A percentile compares a stretch with the other conserved stretches of the same genome.
These are phyloP conservation scores for Mycosphaerelloides madeirae DNA, from an alignment of 2,329 filamentous ascomycete species.

Conservation along the genomic window DNA sequence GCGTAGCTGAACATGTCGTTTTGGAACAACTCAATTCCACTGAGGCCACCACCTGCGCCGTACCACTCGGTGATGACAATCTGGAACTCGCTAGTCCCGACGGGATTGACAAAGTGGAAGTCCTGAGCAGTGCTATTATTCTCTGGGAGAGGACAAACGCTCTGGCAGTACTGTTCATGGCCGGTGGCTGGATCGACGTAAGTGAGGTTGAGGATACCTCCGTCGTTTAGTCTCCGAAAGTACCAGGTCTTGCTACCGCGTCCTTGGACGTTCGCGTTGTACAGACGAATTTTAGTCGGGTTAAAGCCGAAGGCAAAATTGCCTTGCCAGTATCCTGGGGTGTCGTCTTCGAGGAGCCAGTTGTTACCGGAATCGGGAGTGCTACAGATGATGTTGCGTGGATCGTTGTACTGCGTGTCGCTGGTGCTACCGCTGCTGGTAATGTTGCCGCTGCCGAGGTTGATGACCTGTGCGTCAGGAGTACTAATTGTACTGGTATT, in stretches of 20 bases:
- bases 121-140: constrained; percentile 72
- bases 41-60: constrained; percentile 75
- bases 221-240: constrained; percentile 77
- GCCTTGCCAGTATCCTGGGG: constrained; percentile 77
- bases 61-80: constrained; percentile 86
- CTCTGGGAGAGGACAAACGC: constrained; percentile 73
- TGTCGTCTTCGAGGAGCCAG: constrained; percentile 74
- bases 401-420: constrained; percentile 55
- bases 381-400: constrained; percentile 78
- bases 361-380: constrained; percentile 65
- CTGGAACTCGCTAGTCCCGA: constrained; percentile 83
- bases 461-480: constrained; percentile 71
- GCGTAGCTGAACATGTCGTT: constrained; percentile 69
- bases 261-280: constrained; percentile 75
- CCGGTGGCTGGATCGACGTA: constrained; percentile 69
- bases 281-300: constrained; percentile 80
- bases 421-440: constrained; percentile 60
- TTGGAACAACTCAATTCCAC: constrained; percentile 81
- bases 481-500: constrained; percentile 67
- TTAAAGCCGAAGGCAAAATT: constrained; percentile 77
- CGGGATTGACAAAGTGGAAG: constrained; percentile 80
- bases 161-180: constrained; percentile 67
- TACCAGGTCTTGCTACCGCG: constrained; percentile 81
- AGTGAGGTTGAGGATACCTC: constrained; percentile 94
- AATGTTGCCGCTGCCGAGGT: constrained; percentile 73